A percentile compares a stretch with the other conserved stretches of the same genome.
phyloP scores from a whole-genome alignment of 2,329 filamentous ascomycete genomes.

The Monosporascus cannonballus region DNA sequence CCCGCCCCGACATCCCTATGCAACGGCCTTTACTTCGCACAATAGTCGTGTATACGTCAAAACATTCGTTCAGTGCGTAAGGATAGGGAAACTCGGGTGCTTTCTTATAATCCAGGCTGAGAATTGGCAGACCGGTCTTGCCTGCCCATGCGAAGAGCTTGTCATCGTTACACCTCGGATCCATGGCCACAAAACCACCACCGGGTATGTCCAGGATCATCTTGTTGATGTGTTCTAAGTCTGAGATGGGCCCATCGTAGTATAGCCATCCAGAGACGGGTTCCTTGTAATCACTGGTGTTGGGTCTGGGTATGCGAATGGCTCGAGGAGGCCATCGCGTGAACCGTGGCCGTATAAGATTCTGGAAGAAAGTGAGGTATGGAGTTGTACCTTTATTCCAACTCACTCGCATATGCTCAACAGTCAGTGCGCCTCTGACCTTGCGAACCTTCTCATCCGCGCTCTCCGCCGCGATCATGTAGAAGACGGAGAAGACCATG shows the following conservation, averaged over 20 bases:
- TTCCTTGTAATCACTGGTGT: slow-evolving; percentile 74
- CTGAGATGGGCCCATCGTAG: slow-evolving; percentile 79
- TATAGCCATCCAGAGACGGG: slow-evolving; percentile 86
- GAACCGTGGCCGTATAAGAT: slow-evolving; percentile 68
- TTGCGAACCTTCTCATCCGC: slow-evolving; percentile 96
- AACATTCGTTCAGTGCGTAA: slow-evolving; percentile 81
- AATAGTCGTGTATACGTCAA: slow-evolving; percentile 74
- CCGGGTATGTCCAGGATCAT: slow-evolving; percentile 87
- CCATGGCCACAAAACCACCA: slow-evolving; percentile 95
- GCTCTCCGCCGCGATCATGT: slow-evolving; percentile 85
- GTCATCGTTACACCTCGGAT: slow-evolving; percentile 89
- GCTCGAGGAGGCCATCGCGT: slow-evolving; percentile 76
- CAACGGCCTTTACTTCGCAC: slow-evolving; percentile 67
- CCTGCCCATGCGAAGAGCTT: slow-evolving; percentile 90
- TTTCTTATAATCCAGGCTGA: slow-evolving; percentile 88
- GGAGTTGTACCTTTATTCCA: slow-evolving; percentile 95
- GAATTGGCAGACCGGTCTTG: slow-evolving; percentile 77
- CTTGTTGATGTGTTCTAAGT: slow-evolving; percentile 68
- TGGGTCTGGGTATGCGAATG: slow-evolving; percentile 77
- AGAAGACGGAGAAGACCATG: slow-evolving; percentile 81
- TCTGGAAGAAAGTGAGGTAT: slow-evolving; percentile 69
- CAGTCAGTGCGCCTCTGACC: slow-evolving; percentile 76
- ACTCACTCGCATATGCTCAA: slow-evolving; percentile 84
- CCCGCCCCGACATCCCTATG: slow-evolving; percentile 64
- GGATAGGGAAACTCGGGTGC: slow-evolving; percentile 81